These are phyloP conservation scores for Pichia sporocuriosa DNA, from an alignment of 805 yeast species.

Conservation along the genomic window DNA sequence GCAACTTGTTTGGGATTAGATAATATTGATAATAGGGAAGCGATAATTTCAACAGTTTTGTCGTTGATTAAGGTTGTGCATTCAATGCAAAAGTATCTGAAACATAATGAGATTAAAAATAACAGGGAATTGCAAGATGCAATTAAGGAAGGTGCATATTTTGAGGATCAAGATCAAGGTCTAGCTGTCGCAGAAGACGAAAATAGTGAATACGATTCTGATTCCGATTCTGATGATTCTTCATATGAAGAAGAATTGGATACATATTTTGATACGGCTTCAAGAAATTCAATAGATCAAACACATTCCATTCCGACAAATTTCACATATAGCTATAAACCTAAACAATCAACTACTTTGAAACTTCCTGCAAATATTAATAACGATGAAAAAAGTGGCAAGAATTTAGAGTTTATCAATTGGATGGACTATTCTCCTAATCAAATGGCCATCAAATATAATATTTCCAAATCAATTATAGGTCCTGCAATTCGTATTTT, in stretches of 20 bases:
- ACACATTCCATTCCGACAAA: constrained; percentile 1
- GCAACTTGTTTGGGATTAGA: not conserved
- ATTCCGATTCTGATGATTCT: too few species aligned
- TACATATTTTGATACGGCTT: not conserved
- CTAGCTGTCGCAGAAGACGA: too few species aligned
- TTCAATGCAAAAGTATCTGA: not conserved
- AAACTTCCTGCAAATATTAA: constrained; percentile 4
- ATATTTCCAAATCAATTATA: constrained; percentile 16
- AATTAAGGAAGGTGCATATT: not conserved
- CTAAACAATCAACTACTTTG: not conserved
- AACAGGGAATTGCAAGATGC: not conserved
- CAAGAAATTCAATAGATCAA: not conserved
- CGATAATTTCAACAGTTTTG: not conserved
- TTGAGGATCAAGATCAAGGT: too few species aligned
- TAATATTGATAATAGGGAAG: not conserved
- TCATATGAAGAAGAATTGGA: not conserved
- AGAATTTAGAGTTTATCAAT: too few species aligned
- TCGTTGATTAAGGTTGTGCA: not conserved
- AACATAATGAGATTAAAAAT: not conserved
- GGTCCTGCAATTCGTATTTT: constrained; percentile 5
- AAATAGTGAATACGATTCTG: too few species aligned
- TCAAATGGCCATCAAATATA: constrained; percentile 25
- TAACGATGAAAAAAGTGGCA: too few species aligned
- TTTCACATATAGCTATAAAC: constrained; percentile 4
- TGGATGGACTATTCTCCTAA: constrained; percentile 27